Conservation (phyloP, 805 yeast genomes). For the Candida vaughaniae region DNA sequence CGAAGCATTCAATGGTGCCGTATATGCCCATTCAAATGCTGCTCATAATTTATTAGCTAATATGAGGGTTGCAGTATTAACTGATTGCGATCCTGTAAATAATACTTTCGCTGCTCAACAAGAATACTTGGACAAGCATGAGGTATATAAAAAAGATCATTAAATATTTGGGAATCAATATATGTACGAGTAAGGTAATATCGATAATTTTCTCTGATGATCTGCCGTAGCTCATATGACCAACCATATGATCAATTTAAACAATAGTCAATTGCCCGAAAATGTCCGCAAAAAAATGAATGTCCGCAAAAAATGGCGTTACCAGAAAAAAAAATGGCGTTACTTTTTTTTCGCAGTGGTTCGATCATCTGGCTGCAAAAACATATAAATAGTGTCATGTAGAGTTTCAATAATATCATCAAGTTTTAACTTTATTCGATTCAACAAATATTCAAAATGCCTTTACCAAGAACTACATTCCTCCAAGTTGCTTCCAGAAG, state of each 20-base stretch:
- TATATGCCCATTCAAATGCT: constrained; percentile 81
- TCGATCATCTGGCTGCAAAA: neutral
- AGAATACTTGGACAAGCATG: constrained; percentile 36
- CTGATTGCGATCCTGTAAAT: constrained; percentile 59
- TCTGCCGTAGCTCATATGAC: too few relatives aligned
- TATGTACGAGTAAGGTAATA: neutral
- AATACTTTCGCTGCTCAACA: constrained; percentile 56
- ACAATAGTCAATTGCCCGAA: too few relatives aligned
- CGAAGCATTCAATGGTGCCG: constrained; percentile 82
- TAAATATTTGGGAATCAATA: neutral
- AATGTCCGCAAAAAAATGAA: too few relatives aligned
- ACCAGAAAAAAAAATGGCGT: constrained; percentile 3
- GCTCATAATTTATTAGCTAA: constrained; percentile 81
- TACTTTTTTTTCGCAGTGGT: constrained; percentile 4
- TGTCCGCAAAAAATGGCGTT: neutral
- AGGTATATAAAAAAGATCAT: constrained; percentile 1
- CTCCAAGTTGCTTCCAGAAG: constrained; percentile 24
- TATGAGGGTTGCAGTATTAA: constrained; percentile 77
- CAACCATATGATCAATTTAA: too few relatives aligned
- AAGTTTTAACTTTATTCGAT: neutral
- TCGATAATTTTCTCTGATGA: too few relatives aligned
- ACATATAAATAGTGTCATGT: neutral
- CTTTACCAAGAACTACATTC: constrained; percentile 17
- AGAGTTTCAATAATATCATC: too few relatives aligned
- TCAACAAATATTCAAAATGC: constrained; percentile 3